Percentiles rank a stretch among this genome's conserved stretches.
Conservation (phyloP, 495 filamentous ascomycete species). For the Neurospora discreta region DNA sequence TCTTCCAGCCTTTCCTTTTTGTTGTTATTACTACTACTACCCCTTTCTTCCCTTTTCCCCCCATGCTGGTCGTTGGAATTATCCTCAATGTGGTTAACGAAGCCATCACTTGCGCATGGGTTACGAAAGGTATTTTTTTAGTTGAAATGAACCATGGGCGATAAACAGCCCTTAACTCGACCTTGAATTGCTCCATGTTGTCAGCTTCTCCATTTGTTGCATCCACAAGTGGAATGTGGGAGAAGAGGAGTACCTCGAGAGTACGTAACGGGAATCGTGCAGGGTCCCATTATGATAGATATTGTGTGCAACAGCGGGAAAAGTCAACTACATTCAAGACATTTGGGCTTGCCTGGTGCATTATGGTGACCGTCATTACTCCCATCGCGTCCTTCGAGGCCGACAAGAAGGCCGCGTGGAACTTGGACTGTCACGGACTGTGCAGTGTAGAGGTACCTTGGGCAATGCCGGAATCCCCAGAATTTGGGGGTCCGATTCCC, state of each 20-base stretch:
- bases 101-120: constrained; percentile 13
- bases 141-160: constrained; percentile 17
- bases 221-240: not conserved
- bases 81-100: constrained; percentile 9
- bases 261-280: not conserved
- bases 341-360: not conserved
- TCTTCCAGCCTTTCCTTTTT: not conserved
- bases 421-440: constrained; percentile 2
- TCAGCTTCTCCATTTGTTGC: not conserved
- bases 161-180: not conserved
- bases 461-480: not conserved
- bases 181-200: not conserved
- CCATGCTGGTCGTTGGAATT: constrained; percentile 16
- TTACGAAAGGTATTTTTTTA: constrained; percentile 19
- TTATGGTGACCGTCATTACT: not conserved
- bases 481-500: constrained; percentile 1
- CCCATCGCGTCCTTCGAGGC: not conserved
- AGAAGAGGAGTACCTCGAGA: not conserved
- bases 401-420: not conserved
- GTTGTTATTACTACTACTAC: not conserved
- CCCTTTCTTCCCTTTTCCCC: constrained; percentile 21
- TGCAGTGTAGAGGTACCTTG: too few relatives aligned
- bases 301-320: not conserved
- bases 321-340: not conserved
- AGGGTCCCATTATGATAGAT: not conserved